Conservation (phyloP, 75 land plant species). For the Pseudotsuga menziesii region DNA sequence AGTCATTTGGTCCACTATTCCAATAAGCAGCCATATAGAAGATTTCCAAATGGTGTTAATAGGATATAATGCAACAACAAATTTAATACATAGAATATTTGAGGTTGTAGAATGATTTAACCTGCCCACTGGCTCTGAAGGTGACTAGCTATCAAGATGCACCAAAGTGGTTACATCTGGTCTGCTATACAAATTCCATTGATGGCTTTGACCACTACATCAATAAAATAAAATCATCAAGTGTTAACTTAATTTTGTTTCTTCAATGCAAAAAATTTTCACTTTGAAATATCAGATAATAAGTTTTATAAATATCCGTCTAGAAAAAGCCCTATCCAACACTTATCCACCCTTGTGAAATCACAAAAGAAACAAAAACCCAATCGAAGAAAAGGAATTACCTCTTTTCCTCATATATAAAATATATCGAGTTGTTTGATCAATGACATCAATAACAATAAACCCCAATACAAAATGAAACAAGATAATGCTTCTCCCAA, state of each 20-base stretch:
- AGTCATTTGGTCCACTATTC: background rate
- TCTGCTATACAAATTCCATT: too few species aligned
- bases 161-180: background rate
- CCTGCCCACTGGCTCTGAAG: background rate
- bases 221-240: background rate
- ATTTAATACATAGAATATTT: too few species aligned
- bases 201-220: background rate
- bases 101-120: background rate
- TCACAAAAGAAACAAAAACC: background rate
- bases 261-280: background rate
- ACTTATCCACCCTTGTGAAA: background rate
- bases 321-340: background rate
- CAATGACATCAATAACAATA: background rate
- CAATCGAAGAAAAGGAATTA: conserved; percentile 4
- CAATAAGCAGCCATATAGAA: background rate
- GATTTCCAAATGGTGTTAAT: background rate
- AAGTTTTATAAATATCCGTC: background rate
- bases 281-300: background rate
- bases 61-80: background rate
- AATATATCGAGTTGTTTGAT: background rate
- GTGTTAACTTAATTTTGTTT: background rate
- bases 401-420: conserved; percentile 2
- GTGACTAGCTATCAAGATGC: background rate
- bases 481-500: background rate
- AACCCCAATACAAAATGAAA: conserved; percentile 1